Conservation (phyloP, 2,329 filamentous ascomycete species). For the Microsporum audouinii region DNA sequence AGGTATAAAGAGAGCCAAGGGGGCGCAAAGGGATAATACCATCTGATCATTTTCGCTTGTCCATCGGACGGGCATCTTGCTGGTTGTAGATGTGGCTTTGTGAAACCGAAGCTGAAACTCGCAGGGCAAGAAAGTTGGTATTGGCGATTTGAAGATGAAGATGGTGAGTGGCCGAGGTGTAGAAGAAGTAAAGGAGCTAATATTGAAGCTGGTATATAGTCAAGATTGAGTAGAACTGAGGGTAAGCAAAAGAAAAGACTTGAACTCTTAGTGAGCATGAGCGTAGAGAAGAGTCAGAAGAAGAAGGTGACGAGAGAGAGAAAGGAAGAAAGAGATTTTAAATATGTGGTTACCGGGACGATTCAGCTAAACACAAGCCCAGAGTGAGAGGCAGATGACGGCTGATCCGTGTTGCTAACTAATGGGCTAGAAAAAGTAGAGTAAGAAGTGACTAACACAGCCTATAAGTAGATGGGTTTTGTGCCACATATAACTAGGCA, state of each 20-base stretch:
- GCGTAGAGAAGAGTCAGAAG: not conserved
- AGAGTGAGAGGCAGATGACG: not conserved
- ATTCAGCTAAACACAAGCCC: not conserved
- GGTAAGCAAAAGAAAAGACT: not conserved
- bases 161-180: not conserved
- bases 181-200: not conserved
- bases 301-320: not conserved
- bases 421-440: not conserved
- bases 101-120: not conserved
- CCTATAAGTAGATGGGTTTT: not conserved
- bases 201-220: not conserved
- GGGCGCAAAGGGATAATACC: constrained; percentile 14
- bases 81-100: not conserved
- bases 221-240: not conserved
- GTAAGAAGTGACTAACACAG: not conserved
- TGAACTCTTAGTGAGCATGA: not conserved
- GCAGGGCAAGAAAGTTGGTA: not conserved
- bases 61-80: constrained; percentile 30
- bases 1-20: not conserved
- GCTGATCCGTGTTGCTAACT: not conserved
- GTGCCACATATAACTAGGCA: not conserved
- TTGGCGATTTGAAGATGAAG: not conserved
- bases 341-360: not conserved
- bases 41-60: constrained; percentile 28
- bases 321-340: not conserved